phyloP scores from a whole-genome alignment of 495 filamentous ascomycete genomes.

The Aspergillus taichungensis region DNA sequence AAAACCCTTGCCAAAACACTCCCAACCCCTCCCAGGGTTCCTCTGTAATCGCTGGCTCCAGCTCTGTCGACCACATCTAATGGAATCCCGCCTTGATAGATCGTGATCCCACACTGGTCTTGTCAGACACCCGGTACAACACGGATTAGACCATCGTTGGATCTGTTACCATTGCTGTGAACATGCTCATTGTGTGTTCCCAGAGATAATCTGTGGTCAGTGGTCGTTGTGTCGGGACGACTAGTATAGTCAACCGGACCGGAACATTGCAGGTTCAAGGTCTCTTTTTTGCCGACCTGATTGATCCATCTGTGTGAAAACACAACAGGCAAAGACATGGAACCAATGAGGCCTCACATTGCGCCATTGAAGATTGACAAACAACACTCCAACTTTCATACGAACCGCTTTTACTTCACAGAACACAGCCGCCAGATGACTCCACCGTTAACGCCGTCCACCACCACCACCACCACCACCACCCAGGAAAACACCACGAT shows the following conservation, averaged over 20 bases:
- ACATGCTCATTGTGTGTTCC: slow-evolving; percentile 25
- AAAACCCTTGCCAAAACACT: slow-evolving; percentile 12
- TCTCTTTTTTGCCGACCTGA: too few relatives aligned
- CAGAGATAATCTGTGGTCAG: slow-evolving; percentile 27
- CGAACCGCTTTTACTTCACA: slow-evolving; percentile 22
- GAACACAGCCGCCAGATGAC: slow-evolving; percentile 47
- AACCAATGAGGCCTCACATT: slow-evolving; percentile 45
- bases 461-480: slow-evolving; percentile 39
- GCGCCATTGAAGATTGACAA: slow-evolving; percentile 69
- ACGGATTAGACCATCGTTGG: not conserved
- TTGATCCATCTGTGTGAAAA: too few relatives aligned
- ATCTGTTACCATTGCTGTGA: slow-evolving; percentile 5
- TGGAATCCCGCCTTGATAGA: too few relatives aligned
- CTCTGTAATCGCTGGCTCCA: not conserved
- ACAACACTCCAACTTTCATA: slow-evolving; percentile 38
- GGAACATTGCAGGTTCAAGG: too few relatives aligned
- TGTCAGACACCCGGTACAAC: too few relatives aligned
- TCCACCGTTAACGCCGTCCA: slow-evolving; percentile 64
- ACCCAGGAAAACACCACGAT: slow-evolving; percentile 41
- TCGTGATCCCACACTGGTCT: too few relatives aligned
- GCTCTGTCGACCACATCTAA: too few relatives aligned
- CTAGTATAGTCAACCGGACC: too few relatives aligned
- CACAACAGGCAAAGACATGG: slow-evolving; percentile 17
- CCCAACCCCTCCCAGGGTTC: slow-evolving; percentile 7
- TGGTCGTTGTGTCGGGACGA: slow-evolving; percentile 20